phyloP scores from a whole-genome alignment of 345 rosid genomes.

The Eucalyptus grandis region DNA sequence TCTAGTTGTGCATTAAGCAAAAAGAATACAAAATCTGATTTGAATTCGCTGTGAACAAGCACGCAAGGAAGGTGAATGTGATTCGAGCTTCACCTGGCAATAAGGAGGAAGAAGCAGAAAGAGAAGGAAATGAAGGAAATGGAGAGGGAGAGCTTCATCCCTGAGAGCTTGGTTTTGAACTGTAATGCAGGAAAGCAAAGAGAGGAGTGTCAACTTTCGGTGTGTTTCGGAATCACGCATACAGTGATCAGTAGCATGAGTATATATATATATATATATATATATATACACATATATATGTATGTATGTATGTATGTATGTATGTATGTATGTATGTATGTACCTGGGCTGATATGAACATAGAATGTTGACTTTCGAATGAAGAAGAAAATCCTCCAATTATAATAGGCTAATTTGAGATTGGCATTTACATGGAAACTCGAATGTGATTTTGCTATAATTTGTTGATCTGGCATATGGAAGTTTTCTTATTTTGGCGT shows the following conservation, averaged over 20 bases:
- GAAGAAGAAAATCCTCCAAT: background rate
- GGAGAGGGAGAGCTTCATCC: background rate
- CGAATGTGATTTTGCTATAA: background rate
- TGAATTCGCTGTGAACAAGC: background rate
- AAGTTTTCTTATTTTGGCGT: background rate
- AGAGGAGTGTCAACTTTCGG: background rate
- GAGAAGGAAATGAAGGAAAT: background rate
- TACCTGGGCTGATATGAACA: background rate
- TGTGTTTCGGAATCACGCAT: background rate
- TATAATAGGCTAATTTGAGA: background rate
- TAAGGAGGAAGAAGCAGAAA: background rate
- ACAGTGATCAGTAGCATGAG: background rate
- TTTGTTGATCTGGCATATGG: background rate
- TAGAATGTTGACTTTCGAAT: background rate
- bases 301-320: no score
- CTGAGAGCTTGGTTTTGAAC: background rate
- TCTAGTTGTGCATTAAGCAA: background rate
- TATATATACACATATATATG: no score
- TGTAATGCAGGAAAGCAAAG: background rate
- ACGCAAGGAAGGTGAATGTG: background rate
- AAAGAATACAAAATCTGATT: background rate
- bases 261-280: no score
- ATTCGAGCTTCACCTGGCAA: background rate
- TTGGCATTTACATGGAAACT: background rate
- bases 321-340: no score